Evolutionary conservation across 2,329 filamentous ascomycete species (phyloP).

Genomic region (Thielaviopsis populi): DNA sequence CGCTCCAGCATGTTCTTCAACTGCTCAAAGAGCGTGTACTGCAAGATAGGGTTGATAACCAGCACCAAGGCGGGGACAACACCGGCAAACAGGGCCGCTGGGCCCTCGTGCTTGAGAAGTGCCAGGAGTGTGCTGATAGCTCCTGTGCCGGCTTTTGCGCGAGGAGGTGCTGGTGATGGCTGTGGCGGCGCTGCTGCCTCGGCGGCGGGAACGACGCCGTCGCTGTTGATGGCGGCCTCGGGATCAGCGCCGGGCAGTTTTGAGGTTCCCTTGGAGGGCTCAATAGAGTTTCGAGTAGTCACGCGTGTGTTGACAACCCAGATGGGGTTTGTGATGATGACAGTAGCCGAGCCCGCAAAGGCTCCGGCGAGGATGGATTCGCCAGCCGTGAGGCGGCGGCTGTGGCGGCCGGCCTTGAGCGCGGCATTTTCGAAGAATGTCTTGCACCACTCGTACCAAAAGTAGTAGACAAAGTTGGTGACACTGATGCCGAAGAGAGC

Average conservation of each 20-base stretch:
- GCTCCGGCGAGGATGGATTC: constrained; percentile 94
- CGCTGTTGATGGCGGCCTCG: constrained; percentile 24
- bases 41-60: constrained; percentile 94
- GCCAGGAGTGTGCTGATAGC: constrained; percentile 70
- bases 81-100: constrained; percentile 72
- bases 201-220: neutral
- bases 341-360: constrained; percentile 82
- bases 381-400: constrained; percentile 71
- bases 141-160: constrained; percentile 40
- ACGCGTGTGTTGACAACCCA: constrained; percentile 99
- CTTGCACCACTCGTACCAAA: constrained; percentile 98
- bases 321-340: constrained; percentile 94
- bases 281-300: constrained; percentile 56
- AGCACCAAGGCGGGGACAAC: constrained; percentile 85
- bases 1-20: constrained; percentile 82
- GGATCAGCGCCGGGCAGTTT: constrained; percentile 25
- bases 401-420: constrained; percentile 52
- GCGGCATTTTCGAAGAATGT: constrained; percentile 72
- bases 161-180: constrained; percentile 23
- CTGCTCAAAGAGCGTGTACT: constrained; percentile 98
- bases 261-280: constrained; percentile 18
- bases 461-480: constrained; percentile 99
- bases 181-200: constrained; percentile 27
- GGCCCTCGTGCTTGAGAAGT: constrained; percentile 71
- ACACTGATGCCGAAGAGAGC: constrained; percentile 95